These are phyloP conservation scores for Chrysanthemum lavandulifolium DNA, from an alignment of 129 eudicot species.

Conservation along the genomic window DNA sequence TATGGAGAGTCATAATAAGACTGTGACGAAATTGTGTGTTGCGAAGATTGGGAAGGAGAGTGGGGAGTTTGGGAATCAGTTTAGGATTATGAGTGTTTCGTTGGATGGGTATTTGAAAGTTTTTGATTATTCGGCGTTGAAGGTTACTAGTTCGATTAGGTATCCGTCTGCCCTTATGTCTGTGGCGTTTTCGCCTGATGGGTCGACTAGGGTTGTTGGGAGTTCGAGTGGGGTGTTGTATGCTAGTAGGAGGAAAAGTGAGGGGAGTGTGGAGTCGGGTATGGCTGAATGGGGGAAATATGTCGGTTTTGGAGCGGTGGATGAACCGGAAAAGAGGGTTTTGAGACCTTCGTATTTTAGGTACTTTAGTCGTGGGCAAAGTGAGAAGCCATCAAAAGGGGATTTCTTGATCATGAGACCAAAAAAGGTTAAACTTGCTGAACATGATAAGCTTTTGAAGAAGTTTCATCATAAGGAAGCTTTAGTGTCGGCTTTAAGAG, in stretches of 20 bases:
- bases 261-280: slow-evolving; percentile 29
- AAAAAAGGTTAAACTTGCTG: slow-evolving; percentile 79
- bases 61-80: slow-evolving; percentile 52
- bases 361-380: slow-evolving; percentile 82
- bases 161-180: slow-evolving; percentile 70
- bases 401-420: slow-evolving; percentile 65
- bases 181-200: slow-evolving; percentile 72
- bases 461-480: slow-evolving; percentile 94
- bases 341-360: slow-evolving; percentile 75
- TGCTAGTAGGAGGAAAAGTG: slow-evolving; percentile 65
- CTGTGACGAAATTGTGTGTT: slow-evolving; percentile 73
- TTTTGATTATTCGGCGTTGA: slow-evolving; percentile 69
- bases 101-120: slow-evolving; percentile 88
- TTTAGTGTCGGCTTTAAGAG: slow-evolving; percentile 60
- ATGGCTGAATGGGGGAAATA: slow-evolving; percentile 39
- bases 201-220: slow-evolving; percentile 72
- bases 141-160: slow-evolving; percentile 78
- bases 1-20: slow-evolving; percentile 87
- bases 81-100: slow-evolving; percentile 77
- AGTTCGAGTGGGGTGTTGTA: slow-evolving; percentile 71
- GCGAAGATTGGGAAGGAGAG: slow-evolving; percentile 54
- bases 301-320: slow-evolving; percentile 38
- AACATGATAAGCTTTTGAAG: slow-evolving; percentile 75
- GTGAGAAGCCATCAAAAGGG: slow-evolving; percentile 72
- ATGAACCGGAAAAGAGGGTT: slow-evolving; percentile 43